Base-by-base conservation (phyloP, 2,329 filamentous ascomycete genomes). In the Acephala macrosclerotiorum region DNA sequence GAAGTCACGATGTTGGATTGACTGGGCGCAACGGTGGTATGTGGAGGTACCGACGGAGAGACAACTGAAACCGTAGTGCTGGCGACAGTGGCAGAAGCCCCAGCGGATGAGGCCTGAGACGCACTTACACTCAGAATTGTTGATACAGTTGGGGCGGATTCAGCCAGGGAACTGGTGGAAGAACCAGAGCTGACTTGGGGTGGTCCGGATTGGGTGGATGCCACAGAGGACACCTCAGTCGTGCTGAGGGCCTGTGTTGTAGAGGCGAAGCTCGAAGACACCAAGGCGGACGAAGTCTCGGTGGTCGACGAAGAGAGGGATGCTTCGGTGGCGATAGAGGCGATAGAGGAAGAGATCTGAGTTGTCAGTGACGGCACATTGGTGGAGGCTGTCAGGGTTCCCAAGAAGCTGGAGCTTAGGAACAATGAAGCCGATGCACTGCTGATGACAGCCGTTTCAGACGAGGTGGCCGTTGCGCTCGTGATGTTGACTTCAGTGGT, bases 1-100 rank as follows among this genome's bases (percentile, higher is more conserved):
- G 18, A 14, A 3, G 18, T 4, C 38, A n/a, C 12, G 38, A 42
- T 42, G 3, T 5, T 5, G 38, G 38, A 16, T 3, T 16, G 18
- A 14, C 38, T 49, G n/a, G 45, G n/a, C n/a, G 45, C 45, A 6
- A 25, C 3, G 25, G 45, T 49, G 18, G 45, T 49, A 20, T 49
- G 45, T 25, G 45, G 45, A 49, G n/a, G n/a, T 22, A 49, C 45
- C 45, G 45, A 49, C 2, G 45, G 45, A n/a, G n/a, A 3, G 4
- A 12, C 45, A 49, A 49, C 45, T 49, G n/a, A 49, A 49, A 25
- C 45, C 9, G 45, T 11, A n/a, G 45, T 49, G 45, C n/a, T 49
- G 45, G n/a, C 45, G n/a, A 49, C n/a, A 49, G 45, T 49, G 45
- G 45, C 45, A 49, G 45, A 22, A 49, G 42, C 42, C 42, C 42